Evolutionary conservation across 2,329 filamentous ascomycete genomes (phyloP), one percentile per base, ranked within the genome.

Genomic region (Orbilia oligospora): DNA sequence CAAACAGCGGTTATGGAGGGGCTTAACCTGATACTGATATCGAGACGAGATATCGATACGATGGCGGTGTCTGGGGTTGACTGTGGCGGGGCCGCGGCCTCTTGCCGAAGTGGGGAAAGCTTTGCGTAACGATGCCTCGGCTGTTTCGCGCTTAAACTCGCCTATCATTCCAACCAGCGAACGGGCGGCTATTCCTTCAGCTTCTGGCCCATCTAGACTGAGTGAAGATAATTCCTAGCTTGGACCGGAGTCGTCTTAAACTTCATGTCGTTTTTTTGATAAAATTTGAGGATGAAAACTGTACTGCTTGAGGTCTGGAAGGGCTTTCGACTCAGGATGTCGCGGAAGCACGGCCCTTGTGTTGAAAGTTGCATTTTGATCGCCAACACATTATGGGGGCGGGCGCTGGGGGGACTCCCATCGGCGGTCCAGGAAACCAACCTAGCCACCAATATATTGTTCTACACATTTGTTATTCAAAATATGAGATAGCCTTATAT

Each of bases 21-120:
- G 22, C 58, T 24, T 48, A 16, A 10, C 49, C 49, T 33, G 51
- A 53, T 27, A 36, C 10, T 41, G 58, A 30, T 27, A 10, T 77
- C 73, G 73, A 67, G 73, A 77, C 73, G 73, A 77, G 61, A 48
- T 16, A 5, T 67, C 73, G 73, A 71, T 51, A 77, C 73, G 73
- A 77, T 55, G 33, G 20, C 16, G 41, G 30, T 14, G 63, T 33
- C 44, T 18, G 18, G 44, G 46, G 55, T 22, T 30, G 22, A 16
- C 24, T 63, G 16, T 46, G 33, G 41, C 53, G 53, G 63, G 53
- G 41, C 20, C 55, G 36, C 49, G 44, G 63, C 63, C 44, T 30
- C 33, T 44, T 63, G 12, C 38, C 51, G 51, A 55, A 14, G 51
- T 55, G 51, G 51, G 16, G 51, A 55, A 55, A 9, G 24, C 10